Base-by-base conservation (phyloP, 257 asterid genomes). In the Paulownia fortunei region DNA sequence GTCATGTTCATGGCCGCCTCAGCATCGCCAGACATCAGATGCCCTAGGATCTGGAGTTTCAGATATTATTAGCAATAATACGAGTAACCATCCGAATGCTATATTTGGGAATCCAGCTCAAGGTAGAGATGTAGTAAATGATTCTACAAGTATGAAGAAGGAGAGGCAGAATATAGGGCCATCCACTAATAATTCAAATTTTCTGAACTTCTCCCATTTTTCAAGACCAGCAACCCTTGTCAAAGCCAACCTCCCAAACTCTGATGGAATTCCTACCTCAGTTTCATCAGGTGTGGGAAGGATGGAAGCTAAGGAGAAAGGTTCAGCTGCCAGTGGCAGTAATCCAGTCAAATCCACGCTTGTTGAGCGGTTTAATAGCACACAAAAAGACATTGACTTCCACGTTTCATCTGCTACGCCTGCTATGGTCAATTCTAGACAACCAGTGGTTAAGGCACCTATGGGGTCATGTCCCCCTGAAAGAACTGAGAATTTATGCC, bases 171-270 rank as follows among this genome's bases (percentile, higher is more conserved):
- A 52, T 58, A 27, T 61, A 30, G 84, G 72, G 69, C 61, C 69
- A 70, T 73, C 90, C 36, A 72, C 74, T 24, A 82, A 61, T 78
- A 74, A 55, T 81, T 82, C 92, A 21, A 79, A 26, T 80, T 58
- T 85, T 79, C 72, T 89, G 60, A 96, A 93, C 84, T 96, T 96
- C 79, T 84, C 95, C 30, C 88, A 87, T 84, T 92, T 96, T 72
- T 87, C 97, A 0, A 92, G 91, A 82, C 87, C 97, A 10, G 86
- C 84, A 66, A 81, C 82, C 64, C 76, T 83, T 77, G 83, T 69
- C 58, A 92, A 86, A 81, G 79, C 86, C 23, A 84, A 83, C 66
- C 60, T 67, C 74, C 85, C 83, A 23, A 86, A 69, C 70, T 52
- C 78, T 56, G 82, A 79, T 81, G 89, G 80, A 66, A 55, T 79